A percentile compares a stretch with the other conserved stretches of the same genome.
These are phyloP conservation scores for Pugionium dolabratum DNA, from an alignment of 345 rosid genomes.

Conservation along the genomic window DNA sequence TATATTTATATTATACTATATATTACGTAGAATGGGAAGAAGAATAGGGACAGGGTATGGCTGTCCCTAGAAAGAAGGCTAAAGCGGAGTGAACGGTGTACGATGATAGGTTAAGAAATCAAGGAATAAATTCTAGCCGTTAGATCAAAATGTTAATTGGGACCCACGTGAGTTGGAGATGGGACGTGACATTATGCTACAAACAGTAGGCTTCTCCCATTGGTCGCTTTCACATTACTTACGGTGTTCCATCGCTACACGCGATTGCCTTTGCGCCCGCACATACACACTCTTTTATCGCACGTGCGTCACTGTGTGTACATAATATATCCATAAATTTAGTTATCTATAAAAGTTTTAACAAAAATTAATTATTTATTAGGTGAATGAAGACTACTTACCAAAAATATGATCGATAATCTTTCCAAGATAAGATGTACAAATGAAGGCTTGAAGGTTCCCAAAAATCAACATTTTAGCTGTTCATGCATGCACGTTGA, in stretches of 20 bases:
- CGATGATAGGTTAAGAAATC: slow-evolving; percentile 40
- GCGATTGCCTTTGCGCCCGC: slow-evolving; percentile 24
- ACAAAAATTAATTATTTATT: no score
- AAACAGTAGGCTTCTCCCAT: slow-evolving; percentile 22
- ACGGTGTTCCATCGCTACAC: slow-evolving; percentile 44
- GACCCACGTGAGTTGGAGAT: slow-evolving; percentile 36
- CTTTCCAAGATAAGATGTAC: no score
- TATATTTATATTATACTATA: no score
- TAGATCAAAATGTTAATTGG: slow-evolving; percentile 22
- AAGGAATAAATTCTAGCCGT: slow-evolving; percentile 33
- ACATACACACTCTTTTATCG: neutral
- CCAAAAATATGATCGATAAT: no score
- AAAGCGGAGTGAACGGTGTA: slow-evolving; percentile 35
- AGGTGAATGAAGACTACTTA: no score
- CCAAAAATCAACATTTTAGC: no score
- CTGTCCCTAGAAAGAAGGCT: slow-evolving; percentile 29
- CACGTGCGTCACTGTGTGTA: slow-evolving; percentile 30
- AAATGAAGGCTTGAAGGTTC: no score
- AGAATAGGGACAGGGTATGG: slow-evolving; percentile 38
- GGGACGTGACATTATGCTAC: slow-evolving; percentile 37
- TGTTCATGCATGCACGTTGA: no score
- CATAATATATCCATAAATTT: no score
- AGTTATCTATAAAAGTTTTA: no score
- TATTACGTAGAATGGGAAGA: neutral
- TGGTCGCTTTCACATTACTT: slow-evolving; percentile 42